Percentiles rank a stretch among this genome's conserved stretches.
Evolutionary conservation across 345 rosid genomes (phyloP).

Genomic region (Eucalyptus regnans): DNA sequence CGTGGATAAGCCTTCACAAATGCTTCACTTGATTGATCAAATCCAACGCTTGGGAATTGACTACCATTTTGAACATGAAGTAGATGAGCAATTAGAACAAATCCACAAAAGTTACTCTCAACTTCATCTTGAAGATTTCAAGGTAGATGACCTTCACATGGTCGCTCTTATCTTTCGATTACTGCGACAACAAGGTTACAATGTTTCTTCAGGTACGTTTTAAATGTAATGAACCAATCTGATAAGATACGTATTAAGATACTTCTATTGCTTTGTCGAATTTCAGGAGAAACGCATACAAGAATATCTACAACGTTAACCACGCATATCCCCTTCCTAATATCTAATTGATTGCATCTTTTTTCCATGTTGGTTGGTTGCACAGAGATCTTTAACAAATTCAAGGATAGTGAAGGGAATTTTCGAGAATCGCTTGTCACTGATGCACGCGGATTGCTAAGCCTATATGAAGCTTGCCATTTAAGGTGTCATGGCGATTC

Average conservation of each 20-base stretch:
- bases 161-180: not conserved
- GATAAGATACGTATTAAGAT: not conserved
- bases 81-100: slow-evolving; percentile 2
- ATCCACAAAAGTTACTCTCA: not conserved
- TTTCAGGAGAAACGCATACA: not conserved
- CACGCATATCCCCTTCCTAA: not conserved
- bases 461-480: slow-evolving; percentile 2
- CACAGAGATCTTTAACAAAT: not conserved
- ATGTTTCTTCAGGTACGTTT: not conserved
- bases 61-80: slow-evolving; percentile 32
- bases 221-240: not conserved
- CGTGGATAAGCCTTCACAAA: not conserved
- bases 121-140: not conserved
- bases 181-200: not conserved
- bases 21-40: slow-evolving; percentile 6
- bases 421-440: not conserved
- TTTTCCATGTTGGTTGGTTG: not conserved
- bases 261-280: not conserved
- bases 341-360: not conserved
- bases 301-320: not conserved
- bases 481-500: not conserved
- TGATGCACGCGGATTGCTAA: not conserved
- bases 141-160: not conserved
- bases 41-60: slow-evolving; percentile 18
- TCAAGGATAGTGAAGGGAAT: not conserved